phyloP scores from a whole-genome alignment of 2,329 filamentous ascomycete species.

The Colletotrichum eleusines region DNA sequence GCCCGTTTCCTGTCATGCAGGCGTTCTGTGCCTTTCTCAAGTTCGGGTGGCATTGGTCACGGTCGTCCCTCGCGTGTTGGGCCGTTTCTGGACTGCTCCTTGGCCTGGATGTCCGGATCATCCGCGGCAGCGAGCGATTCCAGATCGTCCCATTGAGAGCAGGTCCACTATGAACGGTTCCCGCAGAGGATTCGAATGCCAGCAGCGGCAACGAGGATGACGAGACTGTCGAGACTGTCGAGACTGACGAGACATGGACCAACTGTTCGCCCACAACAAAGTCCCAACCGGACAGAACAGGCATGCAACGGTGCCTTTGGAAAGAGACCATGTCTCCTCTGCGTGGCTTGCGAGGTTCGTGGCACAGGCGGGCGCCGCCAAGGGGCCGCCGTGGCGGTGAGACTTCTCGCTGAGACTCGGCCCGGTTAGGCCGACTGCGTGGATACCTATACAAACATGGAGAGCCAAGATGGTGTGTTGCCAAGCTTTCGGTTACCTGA shows the following conservation, averaged over 20 bases:
- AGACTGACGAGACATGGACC: not conserved
- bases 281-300: conserved; percentile 2
- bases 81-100: not conserved
- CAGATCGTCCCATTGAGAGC: not conserved
- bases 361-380: not conserved
- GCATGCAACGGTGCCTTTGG: not conserved
- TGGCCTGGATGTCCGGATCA: not conserved
- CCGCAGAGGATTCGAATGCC: not conserved
- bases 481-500: not conserved
- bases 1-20: not conserved
- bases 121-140: not conserved
- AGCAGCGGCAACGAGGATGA: not conserved
- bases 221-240: no score
- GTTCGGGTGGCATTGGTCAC: not conserved
- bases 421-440: not conserved
- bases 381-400: not conserved
- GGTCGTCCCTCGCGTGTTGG: not conserved
- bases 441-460: not conserved
- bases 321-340: not conserved
- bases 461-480: not conserved
- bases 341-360: conserved; percentile 5
- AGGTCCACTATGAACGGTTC: not conserved
- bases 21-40: not conserved
- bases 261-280: conserved; percentile 12
- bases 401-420: not conserved